These are phyloP conservation scores for Cercospora zeina DNA, from an alignment of 2,329 filamentous ascomycete genomes.

Conservation along the genomic window DNA sequence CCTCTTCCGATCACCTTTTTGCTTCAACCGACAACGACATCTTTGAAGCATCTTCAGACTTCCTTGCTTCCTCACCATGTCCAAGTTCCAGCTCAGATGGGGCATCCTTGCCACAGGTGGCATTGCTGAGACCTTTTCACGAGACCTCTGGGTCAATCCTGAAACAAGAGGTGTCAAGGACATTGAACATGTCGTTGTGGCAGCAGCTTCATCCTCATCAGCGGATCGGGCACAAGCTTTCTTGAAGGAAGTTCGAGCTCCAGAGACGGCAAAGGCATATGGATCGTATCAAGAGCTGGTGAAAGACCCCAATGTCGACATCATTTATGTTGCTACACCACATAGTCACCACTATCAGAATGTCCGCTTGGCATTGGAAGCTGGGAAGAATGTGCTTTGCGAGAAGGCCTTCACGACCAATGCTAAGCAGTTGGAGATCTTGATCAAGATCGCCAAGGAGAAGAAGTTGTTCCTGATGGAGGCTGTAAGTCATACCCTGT, in stretches of 20 bases:
- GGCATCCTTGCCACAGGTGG: slow-evolving; percentile 53
- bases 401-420: slow-evolving; percentile 90
- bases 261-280: slow-evolving; percentile 68
- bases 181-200: slow-evolving; percentile 73
- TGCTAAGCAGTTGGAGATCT: slow-evolving; percentile 70
- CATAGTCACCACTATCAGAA: slow-evolving; percentile 95
- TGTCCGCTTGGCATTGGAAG: slow-evolving; percentile 76
- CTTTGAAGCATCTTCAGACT: neutral
- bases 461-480: slow-evolving; percentile 78
- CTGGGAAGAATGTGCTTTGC: slow-evolving; percentile 84
- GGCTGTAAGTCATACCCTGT: slow-evolving; percentile 35
- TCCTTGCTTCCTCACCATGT: slow-evolving; percentile 29
- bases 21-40: neutral
- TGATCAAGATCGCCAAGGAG: slow-evolving; percentile 69
- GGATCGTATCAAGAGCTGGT: slow-evolving; percentile 82
- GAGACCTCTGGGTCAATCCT: slow-evolving; percentile 76
- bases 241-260: slow-evolving; percentile 68
- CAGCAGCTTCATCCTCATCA: slow-evolving; percentile 77
- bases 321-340: slow-evolving; percentile 85
- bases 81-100: slow-evolving; percentile 42
- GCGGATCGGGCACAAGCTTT: slow-evolving; percentile 69
- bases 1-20: neutral
- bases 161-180: slow-evolving; percentile 67
- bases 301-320: slow-evolving; percentile 74
- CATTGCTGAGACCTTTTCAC: slow-evolving; percentile 60